phyloP scores from a whole-genome alignment of 139 green algal species.

The Asterochloris erici region DNA sequence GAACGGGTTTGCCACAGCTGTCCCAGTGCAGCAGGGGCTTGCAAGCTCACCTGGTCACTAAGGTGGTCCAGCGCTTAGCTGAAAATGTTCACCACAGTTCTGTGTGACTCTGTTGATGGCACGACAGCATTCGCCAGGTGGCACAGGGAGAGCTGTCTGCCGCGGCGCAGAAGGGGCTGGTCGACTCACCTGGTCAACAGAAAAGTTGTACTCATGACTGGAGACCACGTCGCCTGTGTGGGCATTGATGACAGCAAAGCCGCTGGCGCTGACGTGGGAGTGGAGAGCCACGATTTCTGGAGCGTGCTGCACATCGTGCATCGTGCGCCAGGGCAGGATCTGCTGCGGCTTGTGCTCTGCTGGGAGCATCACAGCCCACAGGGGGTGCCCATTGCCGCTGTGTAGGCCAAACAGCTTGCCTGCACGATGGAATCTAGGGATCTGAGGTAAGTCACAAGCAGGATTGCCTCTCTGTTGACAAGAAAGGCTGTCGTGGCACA shows the following conservation, averaged over 20 bases:
- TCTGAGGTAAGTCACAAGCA: not conserved
- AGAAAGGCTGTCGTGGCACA: too few relatives aligned
- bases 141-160: too few relatives aligned
- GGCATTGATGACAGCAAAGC: constrained; percentile 42
- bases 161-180: too few relatives aligned
- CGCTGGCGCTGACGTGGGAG: not conserved
- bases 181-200: constrained; percentile 35
- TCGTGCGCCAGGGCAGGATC: constrained; percentile 49
- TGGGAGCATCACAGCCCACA: constrained; percentile 61
- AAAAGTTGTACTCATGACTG: not conserved
- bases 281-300: constrained; percentile 5
- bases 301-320: constrained; percentile 59
- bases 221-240: constrained; percentile 42
- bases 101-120: too few relatives aligned
- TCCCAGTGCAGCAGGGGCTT: too few relatives aligned
- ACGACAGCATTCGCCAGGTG: too few relatives aligned
- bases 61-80: too few relatives aligned
- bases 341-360: not conserved
- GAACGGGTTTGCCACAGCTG: too few relatives aligned
- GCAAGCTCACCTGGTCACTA: too few relatives aligned
- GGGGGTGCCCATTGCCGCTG: constrained; percentile 78
- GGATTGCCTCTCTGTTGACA: too few relatives aligned
- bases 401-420: constrained; percentile 82
- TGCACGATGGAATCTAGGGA: not conserved
- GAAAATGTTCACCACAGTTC: too few relatives aligned